Base-by-base conservation (phyloP, 2,329 filamentous ascomycete genomes). In the Arthrinium phaeospermum region DNA sequence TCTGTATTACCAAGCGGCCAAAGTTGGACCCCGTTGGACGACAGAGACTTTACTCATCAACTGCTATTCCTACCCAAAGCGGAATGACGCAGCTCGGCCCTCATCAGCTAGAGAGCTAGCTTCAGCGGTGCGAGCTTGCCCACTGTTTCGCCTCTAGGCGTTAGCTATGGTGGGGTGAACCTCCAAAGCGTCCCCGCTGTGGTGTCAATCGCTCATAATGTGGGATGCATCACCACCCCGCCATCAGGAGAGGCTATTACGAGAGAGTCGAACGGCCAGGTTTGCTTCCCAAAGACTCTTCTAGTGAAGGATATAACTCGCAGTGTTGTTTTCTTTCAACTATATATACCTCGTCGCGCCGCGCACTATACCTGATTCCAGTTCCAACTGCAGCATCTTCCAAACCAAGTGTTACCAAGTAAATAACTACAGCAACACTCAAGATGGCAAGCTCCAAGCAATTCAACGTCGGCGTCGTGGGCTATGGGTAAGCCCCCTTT, bases 391-490 rank as follows among this genome's bases (percentile, higher is more conserved):
- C 34, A 64, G 10, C 57, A 64, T 5, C 34, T 41, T 19, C 57
- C 57, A 2, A 30, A 30, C 8, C 19, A 14, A 51, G n/a, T 12
- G 22, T 49, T 51, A 24, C 4, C n/a, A 24, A 24, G n/a, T 24
- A 37, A 44, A 47, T 12, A 30, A 37, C 12, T 12, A 57, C 10
- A 70, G 14, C 46, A 19, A 7, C 27, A 34, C 37, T 19, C n/a
- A 51, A 44, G 34, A 73, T 68, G 67, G 76, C 76, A 74, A 70
- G 64, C 14, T 45, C 73, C 73, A 85, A 84, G 75, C 80, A 80
- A 24, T 85, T 85, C 81, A 88, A 88, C 74, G 85, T 88, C 24
- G 86, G 86, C 71, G 79, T 88, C 67, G 81, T 88, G 19, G 86
- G 86, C 76, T 88, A 88, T 74, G 86, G 86, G 86, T 87, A 80